Conservation (phyloP, 306 rosid genomes). For the Glycine tomentella region DNA sequence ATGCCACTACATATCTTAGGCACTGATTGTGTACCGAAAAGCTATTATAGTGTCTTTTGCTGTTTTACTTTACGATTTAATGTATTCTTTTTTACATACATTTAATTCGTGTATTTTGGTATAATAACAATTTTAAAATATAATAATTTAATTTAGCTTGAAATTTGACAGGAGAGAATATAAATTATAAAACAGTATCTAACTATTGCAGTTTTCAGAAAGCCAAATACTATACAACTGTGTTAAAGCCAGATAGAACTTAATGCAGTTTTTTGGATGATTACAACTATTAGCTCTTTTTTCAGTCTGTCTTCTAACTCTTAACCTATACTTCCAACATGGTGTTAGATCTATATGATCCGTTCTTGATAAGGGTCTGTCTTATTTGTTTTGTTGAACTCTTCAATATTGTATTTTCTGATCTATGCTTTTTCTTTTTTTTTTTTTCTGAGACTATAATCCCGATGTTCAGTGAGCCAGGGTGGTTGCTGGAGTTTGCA, state of each 20-base stretch:
- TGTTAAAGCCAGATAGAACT: no score
- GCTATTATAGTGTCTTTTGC: neutral
- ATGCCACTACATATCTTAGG: neutral
- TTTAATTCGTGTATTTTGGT: no score
- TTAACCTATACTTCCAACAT: neutral
- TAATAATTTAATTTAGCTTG: no score
- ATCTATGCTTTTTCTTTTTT: neutral
- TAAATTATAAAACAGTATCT: no score
- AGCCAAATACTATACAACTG: no score
- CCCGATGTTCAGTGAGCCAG: neutral
- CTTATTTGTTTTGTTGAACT: neutral
- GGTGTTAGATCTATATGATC: neutral
- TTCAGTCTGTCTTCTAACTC: neutral
- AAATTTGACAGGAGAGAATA: no score
- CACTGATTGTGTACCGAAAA: constrained; percentile 1
- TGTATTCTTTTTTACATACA: no score
- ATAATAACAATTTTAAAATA: no score
- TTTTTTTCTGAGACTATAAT: neutral
- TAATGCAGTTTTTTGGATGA: no score
- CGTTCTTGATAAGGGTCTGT: neutral
- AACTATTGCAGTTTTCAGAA: no score
- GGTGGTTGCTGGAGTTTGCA: neutral
- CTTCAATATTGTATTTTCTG: neutral
- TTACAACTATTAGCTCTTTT: no score
- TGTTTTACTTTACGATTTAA: no score